A percentile compares a stretch with the other conserved stretches of the same genome.
These are phyloP conservation scores for Ceratocystis lukuohia DNA, from an alignment of 2,329 filamentous ascomycete genomes.

Conservation along the genomic window DNA sequence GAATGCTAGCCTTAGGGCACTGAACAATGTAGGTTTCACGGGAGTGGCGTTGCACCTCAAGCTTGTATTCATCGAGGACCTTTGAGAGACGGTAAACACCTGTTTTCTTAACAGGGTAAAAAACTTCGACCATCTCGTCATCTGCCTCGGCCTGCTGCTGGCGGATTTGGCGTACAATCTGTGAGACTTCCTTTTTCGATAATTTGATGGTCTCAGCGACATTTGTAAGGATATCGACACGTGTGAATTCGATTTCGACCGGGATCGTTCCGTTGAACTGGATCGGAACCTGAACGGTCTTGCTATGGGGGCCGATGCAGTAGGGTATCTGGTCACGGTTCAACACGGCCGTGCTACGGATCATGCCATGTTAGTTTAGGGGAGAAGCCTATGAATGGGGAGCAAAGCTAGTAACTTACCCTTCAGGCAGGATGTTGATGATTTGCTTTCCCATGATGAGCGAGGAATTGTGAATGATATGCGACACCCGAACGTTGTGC, in stretches of 20 bases:
- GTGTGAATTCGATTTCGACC: constrained; percentile 74
- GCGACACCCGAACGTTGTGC: constrained; percentile 73
- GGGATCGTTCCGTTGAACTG: constrained; percentile 89
- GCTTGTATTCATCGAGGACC: constrained; percentile 83
- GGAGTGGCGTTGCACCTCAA: constrained; percentile 68
- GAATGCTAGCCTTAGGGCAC: constrained; percentile 69
- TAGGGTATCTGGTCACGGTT: constrained; percentile 73
- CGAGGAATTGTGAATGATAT: constrained; percentile 80
- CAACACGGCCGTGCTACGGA: constrained; percentile 58
- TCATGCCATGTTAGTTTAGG: neutral
- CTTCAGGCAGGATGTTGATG: constrained; percentile 93
- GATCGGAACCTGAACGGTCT: constrained; percentile 59
- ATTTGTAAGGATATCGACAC: constrained; percentile 70
- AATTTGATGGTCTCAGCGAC: constrained; percentile 69
- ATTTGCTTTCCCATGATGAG: constrained; percentile 94
- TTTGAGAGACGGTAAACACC: constrained; percentile 75
- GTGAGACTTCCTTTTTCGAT: constrained; percentile 57
- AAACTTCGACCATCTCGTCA: constrained; percentile 50
- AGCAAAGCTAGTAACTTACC: constrained; percentile 32
- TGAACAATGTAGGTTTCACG: constrained; percentile 72
- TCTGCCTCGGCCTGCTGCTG: constrained; percentile 51
- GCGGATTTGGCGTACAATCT: constrained; percentile 55
- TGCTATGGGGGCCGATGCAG: constrained; percentile 56
- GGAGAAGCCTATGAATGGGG: constrained; percentile 23
- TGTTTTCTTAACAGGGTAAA: constrained; percentile 67